phyloP scores from a whole-genome alignment of 306 rosid genomes.

The Quercus suber region DNA sequence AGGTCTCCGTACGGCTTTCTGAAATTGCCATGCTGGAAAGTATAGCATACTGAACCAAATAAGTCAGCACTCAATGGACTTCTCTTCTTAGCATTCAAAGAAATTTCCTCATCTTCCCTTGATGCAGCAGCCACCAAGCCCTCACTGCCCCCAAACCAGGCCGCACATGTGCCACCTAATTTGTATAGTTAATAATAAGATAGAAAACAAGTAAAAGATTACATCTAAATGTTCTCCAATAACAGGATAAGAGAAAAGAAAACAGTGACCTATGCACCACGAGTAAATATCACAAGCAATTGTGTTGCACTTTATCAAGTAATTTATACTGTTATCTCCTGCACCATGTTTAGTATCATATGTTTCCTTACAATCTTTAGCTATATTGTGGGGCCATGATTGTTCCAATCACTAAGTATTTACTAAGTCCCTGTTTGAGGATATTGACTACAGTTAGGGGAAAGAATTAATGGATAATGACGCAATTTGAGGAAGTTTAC shows the following conservation, averaged over 20 bases:
- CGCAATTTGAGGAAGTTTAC: too few relatives aligned
- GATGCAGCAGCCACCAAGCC: conserved; percentile 21
- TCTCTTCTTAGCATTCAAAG: conserved; percentile 22
- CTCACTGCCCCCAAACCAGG: conserved; percentile 41
- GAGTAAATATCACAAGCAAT: too few relatives aligned
- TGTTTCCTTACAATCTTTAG: not conserved
- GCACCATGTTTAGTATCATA: too few relatives aligned
- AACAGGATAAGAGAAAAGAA: not conserved
- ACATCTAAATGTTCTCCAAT: not conserved
- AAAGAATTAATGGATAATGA: not conserved
- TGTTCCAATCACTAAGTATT: not conserved
- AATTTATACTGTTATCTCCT: too few relatives aligned
- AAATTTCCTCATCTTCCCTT: conserved; percentile 8
- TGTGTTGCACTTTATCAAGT: too few relatives aligned
- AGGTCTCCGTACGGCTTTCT: conserved; percentile 52
- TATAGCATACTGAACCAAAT: conserved; percentile 76
- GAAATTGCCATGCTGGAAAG: conserved; percentile 74
- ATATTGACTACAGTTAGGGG: not conserved
- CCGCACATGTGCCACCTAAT: conserved; percentile 43
- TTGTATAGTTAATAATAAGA: conserved; percentile 2
- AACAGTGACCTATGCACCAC: too few relatives aligned
- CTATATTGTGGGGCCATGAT: not conserved
- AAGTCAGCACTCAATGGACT: conserved; percentile 49
- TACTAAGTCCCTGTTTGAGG: not conserved
- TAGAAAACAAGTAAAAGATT: conserved; percentile 11